phyloP scores from a whole-genome alignment of 2,329 filamentous ascomycete species.

The Neofusicoccum ribis region DNA sequence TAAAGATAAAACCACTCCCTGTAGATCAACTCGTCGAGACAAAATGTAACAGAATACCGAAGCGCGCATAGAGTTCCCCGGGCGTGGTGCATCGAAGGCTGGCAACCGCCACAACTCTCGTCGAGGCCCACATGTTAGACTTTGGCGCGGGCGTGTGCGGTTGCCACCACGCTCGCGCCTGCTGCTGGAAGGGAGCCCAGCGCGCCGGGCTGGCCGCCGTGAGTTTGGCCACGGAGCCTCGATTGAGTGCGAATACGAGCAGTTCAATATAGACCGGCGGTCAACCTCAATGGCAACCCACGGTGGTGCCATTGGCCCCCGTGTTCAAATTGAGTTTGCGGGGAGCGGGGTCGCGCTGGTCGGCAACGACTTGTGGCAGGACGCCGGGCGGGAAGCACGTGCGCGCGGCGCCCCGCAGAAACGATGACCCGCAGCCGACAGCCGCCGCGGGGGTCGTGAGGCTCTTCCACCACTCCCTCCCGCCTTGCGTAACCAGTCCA shows the following conservation, averaged over 20 bases:
- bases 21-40: constrained; percentile 18
- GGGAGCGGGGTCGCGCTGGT: background rate
- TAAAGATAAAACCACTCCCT: constrained; percentile 10
- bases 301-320: background rate
- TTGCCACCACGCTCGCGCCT: background rate
- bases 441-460: background rate
- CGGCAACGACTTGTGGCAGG: background rate
- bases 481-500: constrained; percentile 2
- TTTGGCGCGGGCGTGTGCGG: background rate
- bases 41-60: constrained; percentile 18
- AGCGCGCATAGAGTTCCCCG: background rate
- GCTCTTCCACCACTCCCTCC: background rate
- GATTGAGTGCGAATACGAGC: background rate
- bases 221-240: too few species aligned
- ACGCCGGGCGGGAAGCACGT: background rate
- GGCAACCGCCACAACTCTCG: background rate
- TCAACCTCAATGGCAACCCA: background rate
- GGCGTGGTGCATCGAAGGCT: background rate
- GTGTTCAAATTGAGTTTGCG: background rate
- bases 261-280: background rate
- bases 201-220: background rate
- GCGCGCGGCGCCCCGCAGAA: background rate
- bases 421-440: background rate
- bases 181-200: too few species aligned
- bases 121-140: background rate